Base-by-base conservation (phyloP, 1,284 basidiomycete species). In the Gomphus sp. region DNA sequence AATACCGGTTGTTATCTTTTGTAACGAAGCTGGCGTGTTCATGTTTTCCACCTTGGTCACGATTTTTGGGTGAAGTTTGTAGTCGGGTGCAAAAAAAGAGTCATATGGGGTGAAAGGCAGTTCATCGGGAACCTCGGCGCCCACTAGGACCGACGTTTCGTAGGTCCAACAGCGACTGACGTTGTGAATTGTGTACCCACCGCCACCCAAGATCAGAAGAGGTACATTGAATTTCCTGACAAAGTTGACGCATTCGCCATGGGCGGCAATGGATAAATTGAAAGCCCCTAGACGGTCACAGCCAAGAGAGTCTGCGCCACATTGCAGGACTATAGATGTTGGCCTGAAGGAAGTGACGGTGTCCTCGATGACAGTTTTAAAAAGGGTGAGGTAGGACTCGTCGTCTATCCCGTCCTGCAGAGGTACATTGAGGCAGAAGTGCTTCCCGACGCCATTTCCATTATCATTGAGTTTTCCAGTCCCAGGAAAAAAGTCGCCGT, bases 151-250 rank as follows among this genome's bases (percentile, higher is more conserved):
- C 5, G 92, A 87, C 0, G 97, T 99, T 72, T 99, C 96, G 76
- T 98, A 98, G 10, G 96, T 89, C 96, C 96, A 99, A 70, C 96
- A 98, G n/a, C 96, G 83, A 48, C 91, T 91, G 58, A 99, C 96
- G 66, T 96, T 97, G 69, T 92, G 91, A 66, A 94, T 91, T 1
- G 91, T 95, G 70, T 99, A 99, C 0, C 96, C 96, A 1, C 96
- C 96, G 1, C 96, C 96, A 18, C 96, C 96, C 2, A 99, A 72
- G 7, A 97, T 89, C 16, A 99, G 78, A 5, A 98, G 75, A 0
- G 96, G 96, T 0, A 98, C 81, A 61, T 87, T 86, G 74, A 93
- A 98, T 59, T 88, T 88, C 66, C 95, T 88, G 61, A 98, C 93
- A 71, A 95, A 98, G 66, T 95, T 88, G 12, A 99, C 95, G 70